Conservation (phyloP, 2,329 filamentous ascomycete species). For the Talaromyces piceae region DNA sequence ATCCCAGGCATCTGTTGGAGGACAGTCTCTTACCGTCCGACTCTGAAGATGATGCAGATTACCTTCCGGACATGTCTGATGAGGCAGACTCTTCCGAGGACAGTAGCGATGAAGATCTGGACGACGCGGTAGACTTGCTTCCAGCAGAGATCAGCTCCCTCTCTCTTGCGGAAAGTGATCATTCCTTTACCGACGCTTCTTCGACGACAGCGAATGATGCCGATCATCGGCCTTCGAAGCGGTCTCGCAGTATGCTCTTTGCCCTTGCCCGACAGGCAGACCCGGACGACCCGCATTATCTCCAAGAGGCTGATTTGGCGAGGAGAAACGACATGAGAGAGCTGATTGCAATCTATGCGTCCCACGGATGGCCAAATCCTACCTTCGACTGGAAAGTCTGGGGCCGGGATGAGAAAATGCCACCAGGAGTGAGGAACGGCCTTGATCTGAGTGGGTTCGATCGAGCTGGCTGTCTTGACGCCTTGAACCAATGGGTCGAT, state of each 20-base stretch:
- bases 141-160: background rate
- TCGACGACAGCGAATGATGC: background rate
- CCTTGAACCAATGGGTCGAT: background rate
- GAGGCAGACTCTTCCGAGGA: constrained; percentile 5
- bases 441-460: constrained; percentile 1
- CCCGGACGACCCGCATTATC: background rate
- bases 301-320: background rate
- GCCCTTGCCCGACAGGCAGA: background rate
- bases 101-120: constrained; percentile 3
- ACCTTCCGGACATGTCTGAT: background rate
- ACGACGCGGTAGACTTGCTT: background rate
- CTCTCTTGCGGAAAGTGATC: background rate
- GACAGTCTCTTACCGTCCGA: constrained; percentile 5
- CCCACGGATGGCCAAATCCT: constrained; percentile 7
- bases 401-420: background rate
- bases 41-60: background rate
- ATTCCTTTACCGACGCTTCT: background rate
- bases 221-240: background rate
- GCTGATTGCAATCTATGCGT: constrained; percentile 1
- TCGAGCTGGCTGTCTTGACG: constrained; percentile 1
- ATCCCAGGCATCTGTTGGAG: constrained; percentile 7
- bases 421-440: background rate
- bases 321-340: background rate
- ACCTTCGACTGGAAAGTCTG: constrained; percentile 1
- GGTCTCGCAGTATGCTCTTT: constrained; percentile 2